Conservation (phyloP, 2,329 filamentous ascomycete genomes). For the Fusarium sacchari region DNA sequence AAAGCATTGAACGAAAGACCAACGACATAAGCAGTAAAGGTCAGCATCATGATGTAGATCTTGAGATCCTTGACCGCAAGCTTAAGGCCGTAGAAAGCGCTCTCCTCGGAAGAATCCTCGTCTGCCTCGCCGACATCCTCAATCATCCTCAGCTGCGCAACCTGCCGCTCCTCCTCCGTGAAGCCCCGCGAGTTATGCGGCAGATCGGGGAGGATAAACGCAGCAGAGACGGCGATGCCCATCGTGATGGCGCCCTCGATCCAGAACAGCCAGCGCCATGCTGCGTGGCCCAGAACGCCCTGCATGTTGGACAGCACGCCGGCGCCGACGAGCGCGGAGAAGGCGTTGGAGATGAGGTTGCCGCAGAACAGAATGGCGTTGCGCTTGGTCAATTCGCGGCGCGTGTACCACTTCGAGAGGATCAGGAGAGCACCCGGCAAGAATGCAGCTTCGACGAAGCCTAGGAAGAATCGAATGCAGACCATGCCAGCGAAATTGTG, state of each 20-base stretch:
- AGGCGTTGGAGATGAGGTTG: constrained; percentile 69
- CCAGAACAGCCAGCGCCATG: constrained; percentile 71
- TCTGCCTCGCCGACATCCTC: constrained; percentile 69
- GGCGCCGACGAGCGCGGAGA: constrained; percentile 67
- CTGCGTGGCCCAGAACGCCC: constrained; percentile 61
- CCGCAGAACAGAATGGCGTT: constrained; percentile 69
- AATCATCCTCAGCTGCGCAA: constrained; percentile 65
- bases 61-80: constrained; percentile 70
- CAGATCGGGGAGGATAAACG: constrained; percentile 63
- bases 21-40: constrained; percentile 69
- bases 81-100: constrained; percentile 62
- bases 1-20: constrained; percentile 69
- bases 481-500: constrained; percentile 65
- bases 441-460: constrained; percentile 72
- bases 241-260: constrained; percentile 67
- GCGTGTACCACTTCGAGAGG: constrained; percentile 74
- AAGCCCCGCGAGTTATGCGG: constrained; percentile 68
- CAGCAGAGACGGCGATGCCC: constrained; percentile 57
- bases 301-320: constrained; percentile 70
- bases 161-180: constrained; percentile 64
- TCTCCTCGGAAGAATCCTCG: constrained; percentile 60
- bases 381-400: constrained; percentile 63
- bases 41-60: constrained; percentile 72
- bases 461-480: constrained; percentile 66
- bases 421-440: constrained; percentile 71